Base-by-base conservation (phyloP, 192 early-diverging fungal species). In the Irineochytrium annulatum region DNA sequence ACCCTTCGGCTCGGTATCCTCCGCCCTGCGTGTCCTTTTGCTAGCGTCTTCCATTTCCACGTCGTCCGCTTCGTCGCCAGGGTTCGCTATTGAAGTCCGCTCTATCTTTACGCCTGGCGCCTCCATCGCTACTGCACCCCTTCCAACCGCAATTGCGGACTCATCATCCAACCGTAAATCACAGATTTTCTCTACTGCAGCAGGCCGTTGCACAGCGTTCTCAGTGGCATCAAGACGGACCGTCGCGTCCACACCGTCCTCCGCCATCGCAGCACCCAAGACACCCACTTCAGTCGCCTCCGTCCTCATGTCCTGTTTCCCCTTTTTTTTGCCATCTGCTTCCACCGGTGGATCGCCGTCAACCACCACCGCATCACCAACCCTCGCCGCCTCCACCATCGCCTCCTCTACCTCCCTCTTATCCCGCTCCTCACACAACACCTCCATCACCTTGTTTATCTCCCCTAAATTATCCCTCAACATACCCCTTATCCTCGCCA, bases 1-100 rank as follows among this genome's bases (percentile, higher is more conserved):
- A 28, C 39, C 26, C 4, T 35, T 49, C n/a, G 46, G 39, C 34
- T 44, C 52, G 5, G 52, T 53, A 33, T 64, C 62, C 20, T 46
- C 62, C 34, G 46, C 62, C 45, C 30, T 29, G 6, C 54, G 52
- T 19, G 54, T 54, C 33, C 56, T 32, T 11, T 44, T 22, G 13
- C 45, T 20, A 32, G 34, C 52, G 27, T 56, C 52, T 27, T 43
- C 54, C 53, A 64, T 20, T 30, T 46, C 34, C 27, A 33, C 24
- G n/a, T 32, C 32, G 5, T 46, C 37, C 19, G 52, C 44, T 44
- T 35, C 55, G 3, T 46, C 8, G 33, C 30, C 29, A 24, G 62
- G 26, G 37, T 56, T 45, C 41, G 54, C 35, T 33, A 46, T 49
- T 30, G n/a, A 24, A 22, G 62, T 43, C 6, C 45, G 45, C 3